These are phyloP conservation scores for Posidonia oceanica DNA, from an alignment of 116 monocot genomes.

Conservation along the genomic window DNA sequence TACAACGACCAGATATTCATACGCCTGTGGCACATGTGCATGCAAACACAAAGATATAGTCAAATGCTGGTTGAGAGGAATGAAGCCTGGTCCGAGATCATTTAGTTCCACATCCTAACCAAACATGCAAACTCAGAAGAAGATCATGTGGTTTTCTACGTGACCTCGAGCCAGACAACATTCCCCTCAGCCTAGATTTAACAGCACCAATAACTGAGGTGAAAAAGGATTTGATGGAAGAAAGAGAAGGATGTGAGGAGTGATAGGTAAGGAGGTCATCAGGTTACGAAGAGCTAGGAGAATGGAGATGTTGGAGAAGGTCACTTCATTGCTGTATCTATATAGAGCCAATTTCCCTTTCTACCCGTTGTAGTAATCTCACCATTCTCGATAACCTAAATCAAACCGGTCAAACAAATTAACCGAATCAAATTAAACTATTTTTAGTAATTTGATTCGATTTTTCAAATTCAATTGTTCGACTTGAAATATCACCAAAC, in stretches of 20 bases:
- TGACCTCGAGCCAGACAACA: conserved; percentile 28
- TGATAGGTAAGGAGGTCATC: not conserved
- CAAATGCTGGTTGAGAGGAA: conserved; percentile 42
- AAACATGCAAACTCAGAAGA: not conserved
- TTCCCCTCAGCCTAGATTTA: conserved; percentile 19
- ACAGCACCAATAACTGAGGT: not conserved
- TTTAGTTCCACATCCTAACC: not conserved
- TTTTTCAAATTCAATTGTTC: too few species aligned
- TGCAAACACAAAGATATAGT: too few species aligned
- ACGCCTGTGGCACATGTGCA: too few species aligned
- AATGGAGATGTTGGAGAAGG: not conserved
- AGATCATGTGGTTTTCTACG: not conserved
- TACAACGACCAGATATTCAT: too few species aligned
- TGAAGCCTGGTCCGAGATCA: conserved; percentile 76
- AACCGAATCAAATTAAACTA: too few species aligned
- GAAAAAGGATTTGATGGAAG: not conserved
- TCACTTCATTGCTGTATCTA: not conserved
- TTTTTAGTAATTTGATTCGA: too few species aligned
- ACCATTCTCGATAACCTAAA: not conserved
- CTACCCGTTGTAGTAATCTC: not conserved
- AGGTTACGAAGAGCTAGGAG: not conserved
- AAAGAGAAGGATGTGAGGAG: not conserved
- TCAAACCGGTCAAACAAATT: too few species aligned
- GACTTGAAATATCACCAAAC: too few species aligned
- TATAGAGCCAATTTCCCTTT: not conserved